Evolutionary conservation across 164 flowering plant species (phyloP).

Genomic region (Santalum album): DNA sequence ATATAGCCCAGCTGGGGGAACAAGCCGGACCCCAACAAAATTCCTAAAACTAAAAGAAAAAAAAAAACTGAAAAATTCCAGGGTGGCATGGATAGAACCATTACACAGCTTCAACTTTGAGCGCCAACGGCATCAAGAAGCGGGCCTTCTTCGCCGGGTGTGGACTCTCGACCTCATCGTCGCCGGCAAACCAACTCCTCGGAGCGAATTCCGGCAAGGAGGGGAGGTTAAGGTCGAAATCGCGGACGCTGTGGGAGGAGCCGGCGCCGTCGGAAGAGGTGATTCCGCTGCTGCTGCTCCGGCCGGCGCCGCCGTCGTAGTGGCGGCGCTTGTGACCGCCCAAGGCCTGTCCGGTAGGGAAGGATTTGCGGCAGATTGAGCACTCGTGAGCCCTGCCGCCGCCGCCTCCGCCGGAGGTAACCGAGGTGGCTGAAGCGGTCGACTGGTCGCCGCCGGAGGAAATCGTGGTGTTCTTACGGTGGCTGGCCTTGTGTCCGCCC

Average conservation of each 20-base stretch:
- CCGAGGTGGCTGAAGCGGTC: slow-evolving; percentile 9
- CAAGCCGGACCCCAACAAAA: too few species aligned
- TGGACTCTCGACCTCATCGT: slow-evolving; percentile 49
- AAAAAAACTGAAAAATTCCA: too few species aligned
- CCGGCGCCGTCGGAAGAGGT: slow-evolving; percentile 10
- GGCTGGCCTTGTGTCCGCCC: slow-evolving; percentile 24
- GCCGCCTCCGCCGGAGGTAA: neutral
- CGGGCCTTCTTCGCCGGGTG: slow-evolving; percentile 40
- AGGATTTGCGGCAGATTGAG: slow-evolving; percentile 43
- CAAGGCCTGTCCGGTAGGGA: slow-evolving; percentile 58
- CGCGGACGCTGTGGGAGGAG: slow-evolving; percentile 22
- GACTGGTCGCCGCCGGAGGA: slow-evolving; percentile 11
- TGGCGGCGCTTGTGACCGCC: slow-evolving; percentile 69
- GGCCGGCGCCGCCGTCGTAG: slow-evolving; percentile 33
- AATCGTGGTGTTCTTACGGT: slow-evolving; percentile 7
- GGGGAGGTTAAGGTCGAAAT: slow-evolving; percentile 60
- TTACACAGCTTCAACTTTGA: too few species aligned
- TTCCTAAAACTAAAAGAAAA: too few species aligned
- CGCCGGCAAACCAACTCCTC: slow-evolving; percentile 7
- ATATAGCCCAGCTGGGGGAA: too few species aligned
- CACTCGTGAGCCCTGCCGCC: slow-evolving; percentile 38
- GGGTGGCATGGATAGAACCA: too few species aligned
- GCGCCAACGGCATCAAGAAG: neutral
- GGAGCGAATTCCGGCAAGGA: slow-evolving; percentile 41
- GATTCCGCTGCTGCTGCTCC: neutral